These are phyloP conservation scores for Metschnikowia similis DNA, from an alignment of 805 yeast genomes.

Conservation along the genomic window DNA sequence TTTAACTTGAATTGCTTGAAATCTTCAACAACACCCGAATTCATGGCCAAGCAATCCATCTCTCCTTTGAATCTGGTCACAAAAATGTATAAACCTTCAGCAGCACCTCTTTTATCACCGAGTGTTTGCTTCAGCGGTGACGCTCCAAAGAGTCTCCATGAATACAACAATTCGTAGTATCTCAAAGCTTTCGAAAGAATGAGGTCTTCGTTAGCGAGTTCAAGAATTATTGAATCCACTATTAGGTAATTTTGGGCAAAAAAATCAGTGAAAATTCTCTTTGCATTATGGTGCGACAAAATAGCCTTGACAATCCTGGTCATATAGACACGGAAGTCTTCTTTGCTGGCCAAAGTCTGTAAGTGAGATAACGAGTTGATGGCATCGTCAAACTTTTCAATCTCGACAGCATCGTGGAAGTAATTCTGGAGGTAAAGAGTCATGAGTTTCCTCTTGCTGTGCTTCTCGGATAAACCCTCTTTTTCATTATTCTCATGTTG, in stretches of 20 bases:
- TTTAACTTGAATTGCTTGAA: slow-evolving; percentile 34
- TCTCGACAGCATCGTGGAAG: slow-evolving; percentile 11
- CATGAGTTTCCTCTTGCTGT: slow-evolving; percentile 2
- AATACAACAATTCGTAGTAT: slow-evolving; percentile 35
- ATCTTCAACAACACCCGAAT: slow-evolving; percentile 18
- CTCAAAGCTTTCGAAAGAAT: slow-evolving; percentile 27
- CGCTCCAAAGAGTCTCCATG: slow-evolving; percentile 33
- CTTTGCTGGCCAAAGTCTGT: slow-evolving; percentile 1
- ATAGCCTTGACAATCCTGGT: slow-evolving; percentile 25
- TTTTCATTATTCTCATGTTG: slow-evolving; percentile 1
- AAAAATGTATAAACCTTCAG: slow-evolving; percentile 36
- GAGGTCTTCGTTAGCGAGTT: slow-evolving; percentile 30
- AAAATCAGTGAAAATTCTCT: slow-evolving; percentile 20
- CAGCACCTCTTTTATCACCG: slow-evolving; percentile 41
- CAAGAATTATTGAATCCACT: slow-evolving; percentile 31
- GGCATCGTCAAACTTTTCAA: slow-evolving; percentile 11
- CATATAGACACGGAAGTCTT: slow-evolving; percentile 18
- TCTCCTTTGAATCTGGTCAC: slow-evolving; percentile 32
- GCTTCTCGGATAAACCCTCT: background rate
- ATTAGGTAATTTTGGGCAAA: slow-evolving; percentile 25
- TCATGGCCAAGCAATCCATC: slow-evolving; percentile 14
- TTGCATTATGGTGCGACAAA: slow-evolving; percentile 20
- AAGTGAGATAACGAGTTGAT: slow-evolving; percentile 8
- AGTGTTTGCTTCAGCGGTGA: background rate
- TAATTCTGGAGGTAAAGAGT: slow-evolving; percentile 9